Evolutionary conservation across 192 early-diverging fungal genomes (phyloP).

Genomic region (Backusella parvicylindrica): DNA sequence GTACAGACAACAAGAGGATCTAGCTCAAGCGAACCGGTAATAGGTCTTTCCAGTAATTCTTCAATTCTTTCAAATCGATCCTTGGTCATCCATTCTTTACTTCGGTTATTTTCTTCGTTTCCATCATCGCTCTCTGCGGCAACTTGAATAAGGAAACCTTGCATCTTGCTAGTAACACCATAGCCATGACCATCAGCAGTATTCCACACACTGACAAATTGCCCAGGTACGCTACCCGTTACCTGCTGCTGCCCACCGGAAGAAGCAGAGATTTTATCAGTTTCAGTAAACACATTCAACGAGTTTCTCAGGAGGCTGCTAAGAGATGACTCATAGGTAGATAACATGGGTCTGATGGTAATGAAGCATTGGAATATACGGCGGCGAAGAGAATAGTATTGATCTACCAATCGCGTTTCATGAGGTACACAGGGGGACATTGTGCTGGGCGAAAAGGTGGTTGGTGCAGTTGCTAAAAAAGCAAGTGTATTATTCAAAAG

Average conservation of each 20-base stretch:
- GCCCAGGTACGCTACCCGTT: constrained; percentile 42
- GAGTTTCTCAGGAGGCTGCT: constrained; percentile 43
- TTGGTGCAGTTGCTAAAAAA: constrained; percentile 55
- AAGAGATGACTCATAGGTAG: constrained; percentile 50
- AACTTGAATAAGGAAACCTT: constrained; percentile 44
- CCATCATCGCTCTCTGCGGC: constrained; percentile 32
- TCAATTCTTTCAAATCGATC: constrained; percentile 36
- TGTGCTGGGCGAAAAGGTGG: constrained; percentile 39
- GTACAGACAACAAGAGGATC: constrained; percentile 58
- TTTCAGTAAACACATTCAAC: constrained; percentile 48
- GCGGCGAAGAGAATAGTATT: constrained; percentile 58
- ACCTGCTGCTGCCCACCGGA: constrained; percentile 45
- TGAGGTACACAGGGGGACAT: constrained; percentile 41
- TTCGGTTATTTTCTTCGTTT: constrained; percentile 40
- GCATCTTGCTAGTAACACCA: constrained; percentile 54
- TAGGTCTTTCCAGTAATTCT: constrained; percentile 52
- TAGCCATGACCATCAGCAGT: constrained; percentile 51
- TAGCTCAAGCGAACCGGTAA: constrained; percentile 58
- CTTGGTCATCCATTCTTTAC: constrained; percentile 41
- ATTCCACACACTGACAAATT: constrained; percentile 52
- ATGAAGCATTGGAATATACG: constrained; percentile 74
- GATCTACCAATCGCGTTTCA: constrained; percentile 37
- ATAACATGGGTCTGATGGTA: constrained; percentile 49
- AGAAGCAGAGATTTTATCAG: constrained; percentile 44
- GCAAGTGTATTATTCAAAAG: constrained; percentile 68